Evolutionary conservation across 164 flowering plant genomes (phyloP), one percentile per base, ranked within the genome.

Genomic region (Santalum album): DNA sequence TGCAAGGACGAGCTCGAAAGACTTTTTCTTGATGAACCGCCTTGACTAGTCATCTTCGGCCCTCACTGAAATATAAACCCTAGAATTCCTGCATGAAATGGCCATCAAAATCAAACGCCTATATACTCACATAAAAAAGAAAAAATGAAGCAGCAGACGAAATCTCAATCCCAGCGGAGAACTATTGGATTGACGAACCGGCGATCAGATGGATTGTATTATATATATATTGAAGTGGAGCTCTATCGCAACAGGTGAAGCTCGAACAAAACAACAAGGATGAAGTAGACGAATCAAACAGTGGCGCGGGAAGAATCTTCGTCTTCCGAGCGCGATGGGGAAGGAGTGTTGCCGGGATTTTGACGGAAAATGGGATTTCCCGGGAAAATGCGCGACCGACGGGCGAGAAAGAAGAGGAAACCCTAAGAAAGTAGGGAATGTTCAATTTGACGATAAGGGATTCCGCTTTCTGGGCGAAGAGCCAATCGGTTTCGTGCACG

Each of bases 1-100:
- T 44, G 70, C 0, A 48, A 55, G 7, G 87, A 55, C 1, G 67
- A 56, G 22, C 11, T 66, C 29, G 71, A 40, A 62, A 74, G 43
- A 54, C 91, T 83, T 69, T 61, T 85, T 67, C 91, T 65, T 17
- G 86, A 75, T 24, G 81, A 44, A 53, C 74, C 78, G 4, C 82
- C 81, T 60, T 69, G 84, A 66, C 78, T 73, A 27, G 72, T 53
- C 90, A 74, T 76, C 67, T n/a, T 29, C 18, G 26, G 12, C 59
- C 7, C 14, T 3, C 23, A 2, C 43, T 5, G 5, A 29, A 34
- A 15, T 1, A 3, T 14, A 46, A 57, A 35, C 32, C 26, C 27
- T 25, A 48, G 35, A 26, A 19, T 18, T 43, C 16, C 23, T 23
- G 48, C 47, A 36, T 27, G 34, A 9, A 12, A 7, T 1, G 14